Percentiles rank a stretch among this genome's conserved stretches.
Conservation (phyloP, 805 yeast species). For the Starmerella scarabaei region DNA sequence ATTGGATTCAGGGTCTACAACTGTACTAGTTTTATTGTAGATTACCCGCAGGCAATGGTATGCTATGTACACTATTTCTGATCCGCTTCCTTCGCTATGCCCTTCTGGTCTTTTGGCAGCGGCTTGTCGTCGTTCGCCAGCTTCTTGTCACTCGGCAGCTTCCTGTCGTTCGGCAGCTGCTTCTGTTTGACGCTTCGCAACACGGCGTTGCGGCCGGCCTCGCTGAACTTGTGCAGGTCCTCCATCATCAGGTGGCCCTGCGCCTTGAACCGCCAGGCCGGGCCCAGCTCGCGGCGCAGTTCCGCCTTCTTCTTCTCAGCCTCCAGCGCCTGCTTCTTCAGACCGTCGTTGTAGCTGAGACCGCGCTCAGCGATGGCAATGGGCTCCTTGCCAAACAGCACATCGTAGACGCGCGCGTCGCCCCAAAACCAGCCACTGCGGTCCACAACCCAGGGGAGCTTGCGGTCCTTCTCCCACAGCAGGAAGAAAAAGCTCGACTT, state of each 20-base stretch:
- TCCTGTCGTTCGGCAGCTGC: neutral
- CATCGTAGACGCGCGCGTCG: constrained; percentile 75
- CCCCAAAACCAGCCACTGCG: constrained; percentile 88
- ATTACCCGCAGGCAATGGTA: too few species aligned
- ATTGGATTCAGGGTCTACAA: too few species aligned
- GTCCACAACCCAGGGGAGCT: constrained; percentile 64
- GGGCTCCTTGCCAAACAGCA: constrained; percentile 66
- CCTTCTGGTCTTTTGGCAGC: neutral
- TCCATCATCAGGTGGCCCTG: constrained; percentile 34
- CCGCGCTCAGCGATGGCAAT: constrained; percentile 67
- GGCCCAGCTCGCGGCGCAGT: constrained; percentile 43
- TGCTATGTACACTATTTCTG: constrained; percentile 2
- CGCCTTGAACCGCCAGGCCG: constrained; percentile 47
- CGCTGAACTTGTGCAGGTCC: constrained; percentile 28
- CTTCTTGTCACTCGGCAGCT: constrained; percentile 1
- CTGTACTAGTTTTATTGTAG: too few species aligned
- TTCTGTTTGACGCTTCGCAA: constrained; percentile 1
- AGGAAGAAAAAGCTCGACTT: constrained; percentile 61
- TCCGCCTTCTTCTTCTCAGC: constrained; percentile 38
- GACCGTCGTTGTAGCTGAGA: constrained; percentile 45
- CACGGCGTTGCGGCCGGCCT: constrained; percentile 20
- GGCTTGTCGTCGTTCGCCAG: constrained; percentile 4
- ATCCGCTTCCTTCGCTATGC: too few species aligned
- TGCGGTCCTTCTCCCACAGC: constrained; percentile 43
- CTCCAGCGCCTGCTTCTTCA: constrained; percentile 37